A percentile compares a stretch with the other conserved stretches of the same genome.
phyloP scores from a whole-genome alignment of 805 yeast genomes.

The Yarrowia sp. region DNA sequence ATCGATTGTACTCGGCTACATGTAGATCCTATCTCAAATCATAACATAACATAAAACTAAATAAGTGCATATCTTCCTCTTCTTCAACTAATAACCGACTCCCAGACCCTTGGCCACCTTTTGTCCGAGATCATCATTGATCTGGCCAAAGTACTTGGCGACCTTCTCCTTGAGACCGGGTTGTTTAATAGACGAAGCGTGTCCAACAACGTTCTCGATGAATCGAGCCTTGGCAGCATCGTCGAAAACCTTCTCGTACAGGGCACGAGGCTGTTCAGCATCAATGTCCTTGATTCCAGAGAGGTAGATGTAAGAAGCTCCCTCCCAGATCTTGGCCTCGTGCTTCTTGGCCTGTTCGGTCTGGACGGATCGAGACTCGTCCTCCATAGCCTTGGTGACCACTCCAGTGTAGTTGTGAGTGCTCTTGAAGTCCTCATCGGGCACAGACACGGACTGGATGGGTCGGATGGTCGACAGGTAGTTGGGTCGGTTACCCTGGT shows the following conservation, averaged over 20 bases:
- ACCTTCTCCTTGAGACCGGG: slow-evolving; percentile 22
- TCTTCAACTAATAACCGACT: background rate
- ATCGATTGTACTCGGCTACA: too few species aligned
- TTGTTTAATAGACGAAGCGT: slow-evolving; percentile 13
- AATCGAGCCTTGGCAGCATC: slow-evolving; percentile 17
- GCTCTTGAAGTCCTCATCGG: slow-evolving; percentile 5
- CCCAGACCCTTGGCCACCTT: slow-evolving; percentile 20
- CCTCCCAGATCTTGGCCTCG: slow-evolving; percentile 18
- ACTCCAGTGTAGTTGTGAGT: slow-evolving; percentile 19
- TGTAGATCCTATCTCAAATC: too few species aligned
- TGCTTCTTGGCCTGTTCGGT: slow-evolving; percentile 8
- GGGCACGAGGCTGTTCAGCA: slow-evolving; percentile 24
- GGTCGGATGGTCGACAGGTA: slow-evolving; percentile 20
- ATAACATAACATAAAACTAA: background rate
- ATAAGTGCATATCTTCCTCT: background rate
- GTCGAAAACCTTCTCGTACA: slow-evolving; percentile 13
- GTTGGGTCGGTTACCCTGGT: slow-evolving; percentile 22
- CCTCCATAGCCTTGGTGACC: slow-evolving; percentile 15
- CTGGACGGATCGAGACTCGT: background rate
- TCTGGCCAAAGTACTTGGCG: slow-evolving; percentile 16
- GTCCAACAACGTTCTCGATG: slow-evolving; percentile 9
- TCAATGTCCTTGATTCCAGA: slow-evolving; percentile 11
- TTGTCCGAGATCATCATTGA: slow-evolving; percentile 23
- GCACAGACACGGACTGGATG: slow-evolving; percentile 12
- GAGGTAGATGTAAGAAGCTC: slow-evolving; percentile 11